Base-by-base conservation (phyloP, 176 grass and related monocot genomes). In the Olyra latifolia region DNA sequence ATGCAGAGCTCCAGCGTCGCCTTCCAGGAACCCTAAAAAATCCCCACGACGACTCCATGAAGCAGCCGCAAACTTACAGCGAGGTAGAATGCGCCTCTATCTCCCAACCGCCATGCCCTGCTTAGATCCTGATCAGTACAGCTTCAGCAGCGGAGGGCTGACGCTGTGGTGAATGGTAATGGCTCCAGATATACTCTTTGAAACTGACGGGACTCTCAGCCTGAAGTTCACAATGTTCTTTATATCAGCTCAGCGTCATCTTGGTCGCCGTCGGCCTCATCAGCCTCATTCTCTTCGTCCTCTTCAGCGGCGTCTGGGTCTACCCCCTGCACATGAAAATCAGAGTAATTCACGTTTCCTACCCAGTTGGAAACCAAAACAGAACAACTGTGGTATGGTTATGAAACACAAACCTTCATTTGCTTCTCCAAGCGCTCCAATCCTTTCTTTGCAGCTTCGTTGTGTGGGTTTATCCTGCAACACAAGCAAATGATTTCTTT, bases 351-450 rank as follows among this genome's bases (percentile, higher is more conserved):
- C 14, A 19, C 8, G 9, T 19, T 68, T 69, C 48, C 17, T 41
- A 49, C 32, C 64, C 16, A 32, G 17, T 60, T 6, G 44, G 19
- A 80, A 49, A 25, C 14, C 8, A 6, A 75, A 77, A 56, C 73
- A 78, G 54, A 76, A 71, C 2, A 69, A 27, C 4, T 19, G 12
- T 64, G 39, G 78, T 39, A n/a, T 20, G 47, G 38, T 64, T 48
- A 65, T 54, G 14, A 79, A 75, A 54, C 9, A 82, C 49, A 22
- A 62, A 98, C 96, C 92, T 95, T 99, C 96, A 95, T 99, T 89
- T 95, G 96, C 85, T 99, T 99, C 90, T 99, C 92, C 70, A 95
- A 84, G 23, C 88, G 90, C 71, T 98, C 96, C 69, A 99, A 84
- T 62, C 96, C 96, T 87, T 88, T 99, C 84, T 95, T 93, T 59